A percentile compares a stretch with the other conserved stretches of the same genome.
Conservation (phyloP, 495 filamentous ascomycete genomes). For the Gamarada debralockiae region DNA sequence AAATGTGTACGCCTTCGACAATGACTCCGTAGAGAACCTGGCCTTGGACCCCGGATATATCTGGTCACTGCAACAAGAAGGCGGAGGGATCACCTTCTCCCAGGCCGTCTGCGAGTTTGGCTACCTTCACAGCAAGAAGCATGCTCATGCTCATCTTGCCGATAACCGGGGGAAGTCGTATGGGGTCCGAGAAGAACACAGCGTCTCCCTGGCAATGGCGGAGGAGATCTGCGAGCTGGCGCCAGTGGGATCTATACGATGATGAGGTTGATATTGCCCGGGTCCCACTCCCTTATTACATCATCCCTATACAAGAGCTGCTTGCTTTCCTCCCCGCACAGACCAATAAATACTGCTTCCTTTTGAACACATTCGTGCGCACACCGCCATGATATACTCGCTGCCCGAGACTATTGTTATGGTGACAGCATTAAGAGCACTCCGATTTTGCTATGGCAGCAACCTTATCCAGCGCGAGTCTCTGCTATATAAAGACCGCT, state of each 20-base stretch:
- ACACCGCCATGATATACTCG: background rate
- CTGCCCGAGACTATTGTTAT: background rate
- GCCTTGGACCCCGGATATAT: background rate
- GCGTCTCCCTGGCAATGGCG: background rate
- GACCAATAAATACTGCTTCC: background rate
- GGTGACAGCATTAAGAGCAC: background rate
- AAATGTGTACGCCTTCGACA: background rate
- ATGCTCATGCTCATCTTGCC: background rate
- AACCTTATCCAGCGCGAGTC: background rate
- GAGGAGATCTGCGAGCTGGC: background rate
- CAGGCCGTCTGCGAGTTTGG: background rate
- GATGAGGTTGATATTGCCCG: background rate
- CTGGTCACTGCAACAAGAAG: background rate
- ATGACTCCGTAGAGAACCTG: background rate
- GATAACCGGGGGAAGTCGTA: background rate
- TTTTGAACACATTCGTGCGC: background rate
- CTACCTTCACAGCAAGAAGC: background rate
- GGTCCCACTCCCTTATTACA: background rate
- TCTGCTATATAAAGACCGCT: background rate
- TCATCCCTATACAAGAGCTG: background rate
- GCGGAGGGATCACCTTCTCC: background rate
- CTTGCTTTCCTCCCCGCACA: background rate
- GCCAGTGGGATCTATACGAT: background rate
- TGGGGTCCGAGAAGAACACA: background rate
- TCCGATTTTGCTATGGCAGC: background rate